Evolutionary conservation across 371 early-diverging fungal species (phyloP), one percentile per base, ranked within the genome.

Genomic region (Mortierella sp.): DNA sequence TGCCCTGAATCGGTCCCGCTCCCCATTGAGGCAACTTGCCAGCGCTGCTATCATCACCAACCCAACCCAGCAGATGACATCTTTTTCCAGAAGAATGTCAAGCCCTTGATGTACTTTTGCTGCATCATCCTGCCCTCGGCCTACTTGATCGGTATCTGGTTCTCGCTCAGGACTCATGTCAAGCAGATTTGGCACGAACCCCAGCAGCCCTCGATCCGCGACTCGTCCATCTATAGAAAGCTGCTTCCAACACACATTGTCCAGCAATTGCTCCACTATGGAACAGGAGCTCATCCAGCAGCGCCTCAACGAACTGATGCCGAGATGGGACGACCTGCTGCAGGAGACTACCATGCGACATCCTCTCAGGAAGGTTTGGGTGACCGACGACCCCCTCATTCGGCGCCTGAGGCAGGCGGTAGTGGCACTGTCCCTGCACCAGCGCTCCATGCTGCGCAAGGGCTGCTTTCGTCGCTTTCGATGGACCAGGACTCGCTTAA

Each of bases 141-240:
- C 28, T 99, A 99, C 87, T 84, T 95, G 50, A 92, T 98, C 76
- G 98, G 98, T n/a, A 91, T 99, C 72, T 95, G 95, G 91, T 99
- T 98, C 79, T 97, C 98, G 74, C 93, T 99, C 63, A 92, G 94
- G 73, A 99, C 99, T 0, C 99, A 99, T 79, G 95, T 95, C 31
- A 92, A 94, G 80, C 94, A 94, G 88, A 97, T 98, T 63, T 98
- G 97, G 92, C 92, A 96, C 42, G 83, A 89, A 44, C 72, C 83
- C 24, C 89, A 86, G 16, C 84, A 88, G 44, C 77, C 84, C 48
- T 80, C 77, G n/a, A 79, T 77, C 82, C 91, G 47, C 84, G 91
- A 75, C 80, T 90, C 76, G 76, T 92, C 75, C 73, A 89, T 88
- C 73, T 89, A 85, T 82, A 87, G 77, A 52, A 87, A 80, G 54